Conservation (phyloP, 768 basidiomycete species). For the Termitomyces heimii region DNA sequence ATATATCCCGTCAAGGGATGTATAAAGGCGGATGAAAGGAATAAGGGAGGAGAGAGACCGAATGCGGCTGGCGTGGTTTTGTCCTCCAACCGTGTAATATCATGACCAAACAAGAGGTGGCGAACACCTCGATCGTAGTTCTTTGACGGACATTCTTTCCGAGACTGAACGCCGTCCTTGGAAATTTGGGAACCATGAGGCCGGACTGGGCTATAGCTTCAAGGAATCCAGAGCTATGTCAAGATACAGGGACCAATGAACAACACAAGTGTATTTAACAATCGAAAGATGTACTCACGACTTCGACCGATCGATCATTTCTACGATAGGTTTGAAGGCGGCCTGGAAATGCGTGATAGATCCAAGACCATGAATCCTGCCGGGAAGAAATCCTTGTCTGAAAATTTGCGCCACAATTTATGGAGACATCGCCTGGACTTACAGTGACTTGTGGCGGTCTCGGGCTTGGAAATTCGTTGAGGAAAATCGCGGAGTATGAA, state of each 20-base stretch:
- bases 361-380: not conserved
- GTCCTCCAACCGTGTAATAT: constrained; percentile 4
- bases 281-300: not conserved
- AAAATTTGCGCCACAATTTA: not conserved
- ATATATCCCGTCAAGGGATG: constrained; percentile 38
- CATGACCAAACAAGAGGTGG: constrained; percentile 17
- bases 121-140: constrained; percentile 8
- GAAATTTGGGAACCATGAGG: not conserved
- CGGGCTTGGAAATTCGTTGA: not conserved
- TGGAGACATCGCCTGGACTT: not conserved
- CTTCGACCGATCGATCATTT: not conserved
- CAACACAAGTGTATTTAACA: not conserved
- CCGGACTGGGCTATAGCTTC: not conserved
- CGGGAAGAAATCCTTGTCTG: no score
- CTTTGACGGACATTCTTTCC: not conserved
- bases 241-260: not conserved
- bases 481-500: not conserved
- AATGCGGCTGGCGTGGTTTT: constrained; percentile 7
- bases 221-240: not conserved
- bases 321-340: not conserved
- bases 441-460: not conserved
- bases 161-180: not conserved
- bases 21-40: constrained; percentile 22
- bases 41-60: constrained; percentile 11
- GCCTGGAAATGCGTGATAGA: not conserved